Evolutionary conservation across 345 rosid species (phyloP).

Genomic region (Euphorbia pulcherrima): DNA sequence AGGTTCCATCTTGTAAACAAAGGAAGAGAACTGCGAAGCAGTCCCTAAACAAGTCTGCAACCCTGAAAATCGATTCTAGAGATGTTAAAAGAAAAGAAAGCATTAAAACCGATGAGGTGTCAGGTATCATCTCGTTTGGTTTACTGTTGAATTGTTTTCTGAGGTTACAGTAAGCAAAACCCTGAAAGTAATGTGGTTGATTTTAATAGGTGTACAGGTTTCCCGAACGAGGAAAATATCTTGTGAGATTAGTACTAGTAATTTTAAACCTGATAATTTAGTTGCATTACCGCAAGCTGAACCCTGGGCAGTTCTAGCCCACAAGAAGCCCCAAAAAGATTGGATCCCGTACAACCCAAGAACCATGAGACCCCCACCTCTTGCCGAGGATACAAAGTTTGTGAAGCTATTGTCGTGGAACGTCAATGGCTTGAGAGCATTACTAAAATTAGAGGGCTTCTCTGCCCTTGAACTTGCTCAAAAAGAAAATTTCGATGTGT

Average conservation of each 20-base stretch:
- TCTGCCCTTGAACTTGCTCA: slow-evolving; percentile 77
- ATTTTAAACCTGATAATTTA: slow-evolving; percentile 21
- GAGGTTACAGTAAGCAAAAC: background rate
- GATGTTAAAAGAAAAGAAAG: slow-evolving; percentile 22
- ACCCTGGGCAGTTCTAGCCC: slow-evolving; percentile 85
- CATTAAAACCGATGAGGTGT: slow-evolving; percentile 27
- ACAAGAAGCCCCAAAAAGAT: slow-evolving; percentile 85
- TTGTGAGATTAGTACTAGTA: slow-evolving; percentile 28
- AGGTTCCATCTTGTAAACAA: slow-evolving; percentile 30
- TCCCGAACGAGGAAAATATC: slow-evolving; percentile 30
- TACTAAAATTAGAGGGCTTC: slow-evolving; percentile 63
- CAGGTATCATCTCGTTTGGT: slow-evolving; percentile 26
- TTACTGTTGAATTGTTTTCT: background rate
- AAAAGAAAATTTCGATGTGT: slow-evolving; percentile 73
- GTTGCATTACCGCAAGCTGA: slow-evolving; percentile 41
- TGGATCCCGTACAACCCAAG: slow-evolving; percentile 82
- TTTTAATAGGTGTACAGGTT: slow-evolving; percentile 33
- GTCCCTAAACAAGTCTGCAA: slow-evolving; percentile 19
- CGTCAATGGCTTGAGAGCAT: slow-evolving; percentile 86
- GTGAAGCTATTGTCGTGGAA: slow-evolving; percentile 88
- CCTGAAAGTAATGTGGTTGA: background rate
- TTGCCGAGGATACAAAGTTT: slow-evolving; percentile 37
- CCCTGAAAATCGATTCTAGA: slow-evolving; percentile 26
- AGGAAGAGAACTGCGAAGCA: slow-evolving; percentile 41
- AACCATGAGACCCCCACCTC: slow-evolving; percentile 69